A percentile compares a stretch with the other conserved stretches of the same genome.
Evolutionary conservation across 192 early-diverging fungal genomes (phyloP).

Genomic region (Backusella morwellensis): DNA sequence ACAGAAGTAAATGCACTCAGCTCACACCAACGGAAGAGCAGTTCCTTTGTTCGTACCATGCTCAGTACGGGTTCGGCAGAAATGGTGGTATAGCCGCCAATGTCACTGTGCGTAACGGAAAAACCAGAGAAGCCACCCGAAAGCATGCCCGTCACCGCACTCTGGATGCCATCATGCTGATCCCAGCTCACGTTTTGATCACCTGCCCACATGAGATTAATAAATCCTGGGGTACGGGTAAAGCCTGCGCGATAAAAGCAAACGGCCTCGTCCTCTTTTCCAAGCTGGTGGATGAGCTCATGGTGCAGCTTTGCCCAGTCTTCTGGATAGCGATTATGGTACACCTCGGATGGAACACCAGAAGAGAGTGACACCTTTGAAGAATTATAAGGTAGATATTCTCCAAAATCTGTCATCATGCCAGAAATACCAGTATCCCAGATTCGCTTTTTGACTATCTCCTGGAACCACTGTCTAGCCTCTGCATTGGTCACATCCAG

Average conservation of each 20-base stretch:
- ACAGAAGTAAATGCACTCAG: slow-evolving; percentile 32
- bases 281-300: slow-evolving; percentile 23
- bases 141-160: slow-evolving; percentile 37
- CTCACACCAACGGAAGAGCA: slow-evolving; percentile 41
- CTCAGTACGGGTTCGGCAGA: slow-evolving; percentile 20
- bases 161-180: slow-evolving; percentile 40
- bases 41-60: slow-evolving; percentile 25
- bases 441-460: slow-evolving; percentile 27
- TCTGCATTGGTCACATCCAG: slow-evolving; percentile 37
- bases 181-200: slow-evolving; percentile 43
- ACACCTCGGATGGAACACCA: slow-evolving; percentile 16
- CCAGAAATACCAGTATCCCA: slow-evolving; percentile 29
- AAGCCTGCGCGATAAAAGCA: slow-evolving; percentile 32
- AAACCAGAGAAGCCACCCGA: slow-evolving; percentile 37
- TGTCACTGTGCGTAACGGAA: slow-evolving; percentile 34
- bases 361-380: slow-evolving; percentile 8
- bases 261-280: slow-evolving; percentile 29
- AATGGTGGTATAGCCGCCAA: slow-evolving; percentile 36
- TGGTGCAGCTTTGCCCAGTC: slow-evolving; percentile 34
- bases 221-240: slow-evolving; percentile 31
- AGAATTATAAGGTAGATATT: slow-evolving; percentile 29
- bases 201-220: slow-evolving; percentile 36
- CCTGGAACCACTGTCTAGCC: slow-evolving; percentile 38
- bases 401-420: slow-evolving; percentile 40
- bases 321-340: slow-evolving; percentile 40